Evolutionary conservation across 257 asterid species (phyloP).

Genomic region (Scutellaria minor): DNA sequence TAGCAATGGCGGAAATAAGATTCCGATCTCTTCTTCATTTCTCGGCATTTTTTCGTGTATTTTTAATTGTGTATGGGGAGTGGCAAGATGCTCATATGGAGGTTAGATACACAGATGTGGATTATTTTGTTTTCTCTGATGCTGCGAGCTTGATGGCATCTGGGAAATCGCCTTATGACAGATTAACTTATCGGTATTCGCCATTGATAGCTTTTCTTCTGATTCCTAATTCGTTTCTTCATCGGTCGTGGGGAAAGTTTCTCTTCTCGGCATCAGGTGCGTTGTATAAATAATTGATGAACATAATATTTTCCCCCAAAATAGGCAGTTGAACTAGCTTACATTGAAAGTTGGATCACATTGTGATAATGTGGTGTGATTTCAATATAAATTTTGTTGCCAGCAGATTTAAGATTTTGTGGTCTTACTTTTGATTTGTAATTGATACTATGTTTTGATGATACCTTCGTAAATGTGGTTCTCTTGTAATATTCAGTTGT

Average conservation of each 20-base stretch:
- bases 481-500: not conserved
- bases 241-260: constrained; percentile 88
- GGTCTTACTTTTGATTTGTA: not conserved
- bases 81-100: constrained; percentile 96
- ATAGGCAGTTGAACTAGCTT: not conserved
- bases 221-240: constrained; percentile 77
- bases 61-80: constrained; percentile 77
- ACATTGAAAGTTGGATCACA: constrained; percentile 1
- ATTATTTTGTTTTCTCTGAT: constrained; percentile 90
- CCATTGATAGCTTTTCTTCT: constrained; percentile 82
- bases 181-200: constrained; percentile 96
- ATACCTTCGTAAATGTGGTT: not conserved
- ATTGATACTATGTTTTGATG: not conserved
- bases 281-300: not conserved
- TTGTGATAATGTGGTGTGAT: constrained; percentile 15
- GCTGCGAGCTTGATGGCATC: constrained; percentile 81
- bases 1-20: constrained; percentile 52
- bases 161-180: constrained; percentile 83
- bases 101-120: constrained; percentile 91
- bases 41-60: constrained; percentile 72
- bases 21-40: constrained; percentile 55
- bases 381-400: not conserved
- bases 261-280: constrained; percentile 83
- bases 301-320: not conserved
- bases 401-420: constrained; percentile 9